A percentile compares a stretch with the other conserved stretches of the same genome.
These are phyloP conservation scores for Rossbeevera mucosa DNA, from an alignment of 768 basidiomycete genomes.

Conservation along the genomic window DNA sequence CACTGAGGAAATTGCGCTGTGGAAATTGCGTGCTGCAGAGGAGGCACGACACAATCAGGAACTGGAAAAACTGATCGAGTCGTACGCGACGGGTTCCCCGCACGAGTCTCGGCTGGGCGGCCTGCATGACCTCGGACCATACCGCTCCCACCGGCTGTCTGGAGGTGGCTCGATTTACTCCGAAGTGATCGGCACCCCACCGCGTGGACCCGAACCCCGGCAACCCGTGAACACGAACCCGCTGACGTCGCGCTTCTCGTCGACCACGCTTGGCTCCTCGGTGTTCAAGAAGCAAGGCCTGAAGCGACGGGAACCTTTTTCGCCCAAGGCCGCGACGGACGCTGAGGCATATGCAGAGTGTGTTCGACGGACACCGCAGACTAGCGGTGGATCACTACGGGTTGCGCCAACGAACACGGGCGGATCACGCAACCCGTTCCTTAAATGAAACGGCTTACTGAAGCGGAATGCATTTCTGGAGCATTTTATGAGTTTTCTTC, in stretches of 20 bases:
- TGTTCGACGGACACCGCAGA: constrained; percentile 35
- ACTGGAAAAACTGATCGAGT: constrained; percentile 47
- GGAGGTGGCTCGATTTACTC: constrained; percentile 56
- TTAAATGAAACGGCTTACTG: constrained; percentile 31
- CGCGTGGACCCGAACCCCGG: constrained; percentile 64
- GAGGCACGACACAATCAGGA: constrained; percentile 45
- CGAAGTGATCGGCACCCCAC: constrained; percentile 60
- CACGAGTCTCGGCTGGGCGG: constrained; percentile 24
- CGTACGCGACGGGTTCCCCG: constrained; percentile 43
- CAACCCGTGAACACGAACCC: constrained; percentile 55
- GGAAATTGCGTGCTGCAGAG: constrained; percentile 47
- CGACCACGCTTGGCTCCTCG: constrained; percentile 40
- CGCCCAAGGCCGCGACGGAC: constrained; percentile 40
- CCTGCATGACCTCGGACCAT: constrained; percentile 17
- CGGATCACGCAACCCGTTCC: constrained; percentile 52
- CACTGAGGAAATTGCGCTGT: constrained; percentile 46
- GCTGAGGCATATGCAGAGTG: constrained; percentile 58
- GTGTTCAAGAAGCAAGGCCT: constrained; percentile 29
- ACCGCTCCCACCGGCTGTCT: constrained; percentile 36
- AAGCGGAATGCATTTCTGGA: constrained; percentile 2
- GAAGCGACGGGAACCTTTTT: constrained; percentile 24
- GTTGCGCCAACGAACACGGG: constrained; percentile 41
- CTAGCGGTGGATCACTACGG: constrained; percentile 38
- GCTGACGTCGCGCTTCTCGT: constrained; percentile 46
- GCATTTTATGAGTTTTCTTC: constrained; percentile 9